These are phyloP conservation scores for Talaromyces sp. DNA, from an alignment of 2,329 filamentous ascomycete genomes.

Conservation along the genomic window DNA sequence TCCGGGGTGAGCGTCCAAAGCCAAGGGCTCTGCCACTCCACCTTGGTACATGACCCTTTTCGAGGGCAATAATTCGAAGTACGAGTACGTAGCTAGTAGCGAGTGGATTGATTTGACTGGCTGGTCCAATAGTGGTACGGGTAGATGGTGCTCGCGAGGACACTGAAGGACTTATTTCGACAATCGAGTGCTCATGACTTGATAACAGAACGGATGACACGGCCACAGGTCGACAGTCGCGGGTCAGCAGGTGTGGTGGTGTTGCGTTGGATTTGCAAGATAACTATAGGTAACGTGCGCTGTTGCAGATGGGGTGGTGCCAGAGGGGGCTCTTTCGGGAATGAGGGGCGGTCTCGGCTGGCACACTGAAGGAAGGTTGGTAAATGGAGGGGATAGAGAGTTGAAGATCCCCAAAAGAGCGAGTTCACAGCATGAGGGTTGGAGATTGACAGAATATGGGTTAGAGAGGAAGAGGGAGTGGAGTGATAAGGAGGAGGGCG, in stretches of 20 bases:
- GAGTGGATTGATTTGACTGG: not conserved
- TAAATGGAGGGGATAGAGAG: not conserved
- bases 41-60: constrained; percentile 34
- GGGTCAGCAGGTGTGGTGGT: constrained; percentile 7
- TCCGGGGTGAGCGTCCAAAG: constrained; percentile 34
- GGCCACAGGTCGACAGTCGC: not conserved
- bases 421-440: constrained; percentile 9
- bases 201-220: not conserved
- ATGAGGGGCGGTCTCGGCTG: constrained; percentile 15
- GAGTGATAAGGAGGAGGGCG: not conserved
- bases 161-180: not conserved
- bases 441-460: not conserved
- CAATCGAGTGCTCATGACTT: constrained; percentile 15
- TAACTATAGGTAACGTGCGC: constrained; percentile 15
- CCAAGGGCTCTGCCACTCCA: constrained; percentile 34
- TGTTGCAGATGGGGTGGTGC: constrained; percentile 9
- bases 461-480: not conserved
- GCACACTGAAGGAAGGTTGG: not conserved
- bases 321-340: constrained; percentile 12
- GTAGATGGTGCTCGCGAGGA: not conserved
- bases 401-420: not conserved
- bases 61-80: not conserved
- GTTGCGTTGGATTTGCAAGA: not conserved
- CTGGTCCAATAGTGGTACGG: not conserved
- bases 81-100: not conserved